Evolutionary conservation across 352 stramenopile genomes (phyloP), one percentile per base, ranked within the genome.

Genomic region (Phytopythium chamaehyphon): DNA sequence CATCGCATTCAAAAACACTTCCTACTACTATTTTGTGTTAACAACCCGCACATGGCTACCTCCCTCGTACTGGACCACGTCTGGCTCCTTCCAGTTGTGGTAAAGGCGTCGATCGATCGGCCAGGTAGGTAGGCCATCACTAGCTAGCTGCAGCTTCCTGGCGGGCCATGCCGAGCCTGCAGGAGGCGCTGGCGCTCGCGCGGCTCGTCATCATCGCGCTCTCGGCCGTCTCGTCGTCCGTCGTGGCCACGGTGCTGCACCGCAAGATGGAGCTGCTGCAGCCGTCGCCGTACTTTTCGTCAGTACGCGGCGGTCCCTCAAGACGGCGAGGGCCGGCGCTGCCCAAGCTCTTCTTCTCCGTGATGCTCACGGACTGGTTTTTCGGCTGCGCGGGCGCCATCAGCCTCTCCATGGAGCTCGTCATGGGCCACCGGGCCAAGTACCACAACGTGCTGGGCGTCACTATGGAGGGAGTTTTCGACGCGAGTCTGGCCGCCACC

Each of bases 281-380:
- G 21, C 47, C 47, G 47, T 18, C 47, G 47, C 33, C 47, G 11
- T 53, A 31, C 28, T 15, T 16, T 6, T 18, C 24, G 24, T 23
- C 46, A 19, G n/a, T 31, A 55, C 54, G 8, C 39, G 50, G 33
- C 61, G 61, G 26, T 54, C 55, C n/a, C 44, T 46, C 3, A 45
- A 66, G 21, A 39, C 64, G 15, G 50, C 68, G 16, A 61, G 62
- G 9, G 44, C 72, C 38, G 55, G 48, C 10, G 69, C 60, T 76
- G 10, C 68, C 65, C 24, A 73, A 73, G 35, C 71, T 87, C 31
- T 85, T 75, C 52, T 77, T 76, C 53, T 76, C 66, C 21, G 64
- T 82, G 37, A 57, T 82, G 8, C 70, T 85, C 48, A 73, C 71
- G 9, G 76, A 87, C 63, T 76, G 68, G 65, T 54, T 83, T 19